These are phyloP conservation scores for Naganishia vishniacii DNA, from an alignment of 768 basidiomycete species.

Conservation along the genomic window DNA sequence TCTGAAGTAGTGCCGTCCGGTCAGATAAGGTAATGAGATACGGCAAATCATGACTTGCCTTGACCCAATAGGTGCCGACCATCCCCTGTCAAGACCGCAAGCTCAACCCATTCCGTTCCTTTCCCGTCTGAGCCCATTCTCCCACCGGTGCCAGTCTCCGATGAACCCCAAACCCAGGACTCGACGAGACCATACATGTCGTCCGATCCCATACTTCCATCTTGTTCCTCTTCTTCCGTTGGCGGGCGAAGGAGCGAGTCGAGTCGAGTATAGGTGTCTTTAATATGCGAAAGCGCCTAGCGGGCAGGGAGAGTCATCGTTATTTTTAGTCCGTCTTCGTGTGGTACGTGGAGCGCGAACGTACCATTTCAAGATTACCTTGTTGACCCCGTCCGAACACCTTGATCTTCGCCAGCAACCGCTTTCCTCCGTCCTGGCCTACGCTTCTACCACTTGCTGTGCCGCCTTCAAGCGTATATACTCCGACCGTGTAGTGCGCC, in stretches of 20 bases:
- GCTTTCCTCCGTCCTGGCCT: background rate
- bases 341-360: no score
- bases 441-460: background rate
- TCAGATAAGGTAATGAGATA: background rate
- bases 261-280: slow-evolving; percentile 14
- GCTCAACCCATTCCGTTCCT: slow-evolving; percentile 14
- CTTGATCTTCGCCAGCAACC: slow-evolving; percentile 7
- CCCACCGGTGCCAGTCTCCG: background rate
- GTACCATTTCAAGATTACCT: slow-evolving; percentile 6
- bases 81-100: slow-evolving; percentile 22
- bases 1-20: background rate
- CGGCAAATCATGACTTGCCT: background rate
- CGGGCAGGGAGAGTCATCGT: background rate
- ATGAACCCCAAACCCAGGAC: slow-evolving; percentile 13
- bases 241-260: slow-evolving; percentile 10
- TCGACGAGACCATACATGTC: slow-evolving; percentile 19
- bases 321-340: no score
- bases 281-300: slow-evolving; percentile 4
- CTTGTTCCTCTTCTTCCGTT: background rate
- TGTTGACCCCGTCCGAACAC: slow-evolving; percentile 20
- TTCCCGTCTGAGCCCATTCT: background rate
- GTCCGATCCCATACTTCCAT: slow-evolving; percentile 3
- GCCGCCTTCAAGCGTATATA: background rate
- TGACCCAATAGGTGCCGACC: slow-evolving; percentile 10
- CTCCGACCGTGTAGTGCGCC: background rate